Evolutionary conservation across 805 yeast species (phyloP), one percentile per base, ranked within the genome.

Genomic region (Cyberlindnera bimundalis): DNA sequence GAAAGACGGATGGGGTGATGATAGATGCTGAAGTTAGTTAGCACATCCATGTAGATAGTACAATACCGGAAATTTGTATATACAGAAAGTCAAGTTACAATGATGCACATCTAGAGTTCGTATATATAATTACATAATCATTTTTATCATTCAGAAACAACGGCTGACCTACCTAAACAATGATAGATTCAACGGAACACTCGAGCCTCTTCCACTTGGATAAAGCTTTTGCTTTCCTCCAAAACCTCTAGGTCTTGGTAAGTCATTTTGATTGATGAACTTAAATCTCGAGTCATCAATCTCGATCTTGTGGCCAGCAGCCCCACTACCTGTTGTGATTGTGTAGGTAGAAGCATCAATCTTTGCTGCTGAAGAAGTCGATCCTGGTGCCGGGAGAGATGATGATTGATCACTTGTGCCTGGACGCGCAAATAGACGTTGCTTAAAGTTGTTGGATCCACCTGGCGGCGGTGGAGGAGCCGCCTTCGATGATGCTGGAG

Each of bases 181-280:
- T 2, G 43, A 27, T 20, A 43, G 18, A 28, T 48, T 44, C 38
- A 46, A 33, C 16, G 51, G 49, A 29, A 48, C 52, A 42, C 51
- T 49, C 21, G 89, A 78, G 3, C 98, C 98, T 52, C 96, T 74
- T 12, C 98, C 98, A 64, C 96, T 86, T 14, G 98, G 96, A 65
- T 93, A 93, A 49, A 89, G 67, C 60, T 91, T 89, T 43, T 74
- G 74, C 34, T 73, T 73, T 4, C 81, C 84, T 38, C 75, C 79
- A 56, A 84, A 88, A 36, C 75, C 73, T 50, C 98, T 72, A n/a
- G 99, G 98, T 51, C 78, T 79, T 0, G 99, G 98, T 33, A 93
- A 67, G 18, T 87, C 83, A 31, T 66, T 62, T 14, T 74, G 71
- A 58, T 85, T 85, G 4, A 67, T 58, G 33, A 57, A 57, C 17